Evolutionary conservation across 2,329 filamentous ascomycete genomes (phyloP).

Genomic region (Penicillium psychrosexuale): DNA sequence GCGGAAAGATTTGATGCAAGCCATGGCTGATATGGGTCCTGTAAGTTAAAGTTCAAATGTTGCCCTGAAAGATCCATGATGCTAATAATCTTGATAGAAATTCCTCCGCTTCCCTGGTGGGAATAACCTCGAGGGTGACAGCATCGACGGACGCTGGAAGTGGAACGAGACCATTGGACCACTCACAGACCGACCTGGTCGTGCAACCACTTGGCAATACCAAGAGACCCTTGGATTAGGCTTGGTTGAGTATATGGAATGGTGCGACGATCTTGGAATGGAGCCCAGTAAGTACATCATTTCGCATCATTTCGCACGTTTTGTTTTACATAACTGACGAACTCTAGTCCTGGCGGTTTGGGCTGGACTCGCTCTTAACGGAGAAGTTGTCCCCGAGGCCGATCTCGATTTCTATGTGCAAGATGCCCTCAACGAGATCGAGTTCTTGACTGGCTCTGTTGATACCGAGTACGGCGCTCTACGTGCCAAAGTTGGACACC

Average conservation of each 20-base stretch:
- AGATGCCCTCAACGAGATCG: constrained; percentile 37
- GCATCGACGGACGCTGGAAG: constrained; percentile 42
- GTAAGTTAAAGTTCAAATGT: constrained; percentile 9
- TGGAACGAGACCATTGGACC: constrained; percentile 54
- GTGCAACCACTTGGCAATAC: constrained; percentile 43
- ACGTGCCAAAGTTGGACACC: constrained; percentile 59
- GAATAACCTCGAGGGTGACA: constrained; percentile 49
- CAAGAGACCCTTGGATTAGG: constrained; percentile 46
- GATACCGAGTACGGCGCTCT: constrained; percentile 40
- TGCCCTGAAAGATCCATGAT: neutral
- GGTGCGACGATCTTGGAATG: constrained; percentile 47
- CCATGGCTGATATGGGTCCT: constrained; percentile 27
- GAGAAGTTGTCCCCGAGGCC: constrained; percentile 36
- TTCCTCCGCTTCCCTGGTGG: constrained; percentile 54
- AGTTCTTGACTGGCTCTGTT: constrained; percentile 27
- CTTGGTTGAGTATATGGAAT: constrained; percentile 49
- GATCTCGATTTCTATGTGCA: constrained; percentile 34
- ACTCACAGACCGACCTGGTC: constrained; percentile 47
- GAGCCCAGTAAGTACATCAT: constrained; percentile 31
- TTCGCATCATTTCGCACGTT: neutral
- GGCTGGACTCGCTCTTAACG: constrained; percentile 45
- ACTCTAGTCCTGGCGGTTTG: constrained; percentile 42
- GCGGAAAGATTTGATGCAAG: constrained; percentile 50
- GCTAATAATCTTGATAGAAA: constrained; percentile 21
- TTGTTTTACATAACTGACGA: neutral